Evolutionary conservation across 345 rosid species (phyloP).

Genomic region (Melastoma malabathricum): DNA sequence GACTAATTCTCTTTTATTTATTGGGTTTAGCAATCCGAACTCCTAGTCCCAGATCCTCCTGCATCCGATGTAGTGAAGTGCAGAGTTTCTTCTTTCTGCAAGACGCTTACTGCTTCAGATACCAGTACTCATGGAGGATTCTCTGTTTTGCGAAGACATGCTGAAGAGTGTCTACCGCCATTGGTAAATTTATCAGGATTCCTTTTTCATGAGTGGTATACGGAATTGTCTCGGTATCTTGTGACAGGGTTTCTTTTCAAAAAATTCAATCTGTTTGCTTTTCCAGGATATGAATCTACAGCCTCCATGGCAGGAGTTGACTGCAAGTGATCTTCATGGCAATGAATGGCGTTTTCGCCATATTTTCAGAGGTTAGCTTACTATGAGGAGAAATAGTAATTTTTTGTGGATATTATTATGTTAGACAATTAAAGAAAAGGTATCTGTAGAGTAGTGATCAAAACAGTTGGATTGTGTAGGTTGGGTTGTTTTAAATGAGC

Average conservation of each 20-base stretch:
- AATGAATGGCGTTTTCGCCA: constrained; percentile 51
- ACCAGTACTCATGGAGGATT: constrained; percentile 97
- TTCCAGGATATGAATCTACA: constrained; percentile 48
- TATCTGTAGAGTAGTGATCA: background rate
- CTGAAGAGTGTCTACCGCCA: constrained; percentile 64
- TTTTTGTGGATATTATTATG: constrained; percentile 1
- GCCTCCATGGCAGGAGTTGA: constrained; percentile 59
- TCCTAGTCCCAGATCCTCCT: constrained; percentile 32
- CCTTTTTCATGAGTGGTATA: too few species aligned
- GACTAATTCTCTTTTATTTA: background rate
- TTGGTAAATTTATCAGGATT: too few species aligned
- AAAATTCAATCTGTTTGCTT: too few species aligned
- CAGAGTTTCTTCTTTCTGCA: constrained; percentile 55
- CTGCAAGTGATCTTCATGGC: constrained; percentile 50
- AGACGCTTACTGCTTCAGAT: constrained; percentile 83
- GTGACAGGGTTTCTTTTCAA: too few species aligned
- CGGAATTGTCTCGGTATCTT: too few species aligned
- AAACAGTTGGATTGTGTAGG: too few species aligned
- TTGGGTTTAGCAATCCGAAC: constrained; percentile 49
- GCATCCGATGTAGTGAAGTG: constrained; percentile 30
- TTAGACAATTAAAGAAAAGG: background rate
- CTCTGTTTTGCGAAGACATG: constrained; percentile 81
- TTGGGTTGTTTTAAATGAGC: too few species aligned
- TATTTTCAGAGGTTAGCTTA: constrained; percentile 33
- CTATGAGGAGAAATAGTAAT: background rate